Conservation (phyloP, 208 protist genomes). For the Zelonia costaricensis region DNA sequence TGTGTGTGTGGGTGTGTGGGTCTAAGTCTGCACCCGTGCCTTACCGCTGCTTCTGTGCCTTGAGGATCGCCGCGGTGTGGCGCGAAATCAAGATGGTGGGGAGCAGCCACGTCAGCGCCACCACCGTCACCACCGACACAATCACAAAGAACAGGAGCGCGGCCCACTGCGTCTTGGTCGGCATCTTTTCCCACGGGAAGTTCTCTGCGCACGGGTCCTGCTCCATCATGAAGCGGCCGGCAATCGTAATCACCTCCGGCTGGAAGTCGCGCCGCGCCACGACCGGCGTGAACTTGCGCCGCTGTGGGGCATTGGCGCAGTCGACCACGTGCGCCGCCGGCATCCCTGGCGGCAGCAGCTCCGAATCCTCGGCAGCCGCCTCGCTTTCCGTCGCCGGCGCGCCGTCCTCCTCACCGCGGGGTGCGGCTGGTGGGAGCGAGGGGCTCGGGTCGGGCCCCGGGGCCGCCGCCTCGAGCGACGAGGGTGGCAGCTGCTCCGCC, state of each 20-base stretch:
- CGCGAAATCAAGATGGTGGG: not conserved
- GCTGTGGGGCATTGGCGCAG: conserved; percentile 11
- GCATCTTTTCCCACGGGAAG: conserved; percentile 37
- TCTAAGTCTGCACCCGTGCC: too few species aligned
- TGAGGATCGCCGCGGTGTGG: not conserved
- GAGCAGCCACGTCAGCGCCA: conserved; percentile 9
- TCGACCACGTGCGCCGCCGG: not conserved
- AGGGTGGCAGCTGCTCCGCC: not conserved
- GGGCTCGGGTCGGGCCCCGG: too few species aligned
- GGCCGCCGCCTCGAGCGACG: too few species aligned
- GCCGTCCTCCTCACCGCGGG: not conserved
- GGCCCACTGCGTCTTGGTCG: conserved; percentile 3
- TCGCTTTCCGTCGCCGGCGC: not conserved
- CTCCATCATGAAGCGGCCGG: conserved; percentile 53
- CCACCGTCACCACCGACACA: conserved; percentile 2
- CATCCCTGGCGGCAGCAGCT: not conserved
- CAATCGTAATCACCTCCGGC: conserved; percentile 28
- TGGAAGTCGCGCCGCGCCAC: conserved; percentile 21
- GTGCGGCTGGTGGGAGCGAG: too few species aligned
- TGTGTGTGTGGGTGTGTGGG: too few species aligned
- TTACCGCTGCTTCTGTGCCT: not conserved
- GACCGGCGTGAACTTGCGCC: conserved; percentile 17
- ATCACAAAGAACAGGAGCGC: conserved; percentile 29
- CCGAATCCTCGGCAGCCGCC: not conserved
- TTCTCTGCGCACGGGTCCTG: conserved; percentile 25